A percentile compares a stretch with the other conserved stretches of the same genome.
These are phyloP conservation scores for Phellinidium pouzarii DNA, from an alignment of 1,284 basidiomycete genomes.

Conservation along the genomic window DNA sequence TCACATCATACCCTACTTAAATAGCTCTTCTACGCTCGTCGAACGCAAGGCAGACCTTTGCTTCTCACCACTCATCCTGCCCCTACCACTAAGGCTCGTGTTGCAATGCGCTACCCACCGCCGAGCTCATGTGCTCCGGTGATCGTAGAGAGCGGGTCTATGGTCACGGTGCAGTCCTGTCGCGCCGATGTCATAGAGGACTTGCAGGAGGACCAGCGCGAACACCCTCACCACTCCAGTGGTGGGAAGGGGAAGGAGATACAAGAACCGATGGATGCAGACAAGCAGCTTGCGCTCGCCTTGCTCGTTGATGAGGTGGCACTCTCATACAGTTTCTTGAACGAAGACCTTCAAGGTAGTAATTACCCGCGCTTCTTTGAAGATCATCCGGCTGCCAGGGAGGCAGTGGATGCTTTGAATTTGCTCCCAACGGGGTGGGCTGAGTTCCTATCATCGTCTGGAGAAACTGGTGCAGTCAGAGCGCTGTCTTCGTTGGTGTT, in stretches of 20 bases:
- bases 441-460: too few relatives aligned
- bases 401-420: too few relatives aligned
- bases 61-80: background rate
- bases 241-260: conserved; percentile 5
- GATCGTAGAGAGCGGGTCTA: too few relatives aligned
- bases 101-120: too few relatives aligned
- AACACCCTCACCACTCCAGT: background rate
- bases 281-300: conserved; percentile 6
- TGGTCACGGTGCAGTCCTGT: background rate
- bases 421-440: too few relatives aligned
- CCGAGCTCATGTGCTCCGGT: too few relatives aligned
- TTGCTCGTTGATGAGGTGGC: conserved; percentile 7
- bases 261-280: conserved; percentile 1
- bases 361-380: too few relatives aligned
- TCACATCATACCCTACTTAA: conserved; percentile 2
- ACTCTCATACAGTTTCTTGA: too few relatives aligned
- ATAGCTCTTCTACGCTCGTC: background rate
- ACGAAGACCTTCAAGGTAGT: too few relatives aligned
- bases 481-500: too few relatives aligned
- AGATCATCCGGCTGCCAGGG: too few relatives aligned
- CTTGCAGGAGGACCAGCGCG: background rate
- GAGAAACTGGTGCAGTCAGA: too few relatives aligned
- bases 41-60: background rate
- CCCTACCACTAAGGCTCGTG: background rate
- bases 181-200: background rate